Evolutionary conservation across 2,329 filamentous ascomycete species (phyloP).

Genomic region (Exophiala phaeomuriformis): DNA sequence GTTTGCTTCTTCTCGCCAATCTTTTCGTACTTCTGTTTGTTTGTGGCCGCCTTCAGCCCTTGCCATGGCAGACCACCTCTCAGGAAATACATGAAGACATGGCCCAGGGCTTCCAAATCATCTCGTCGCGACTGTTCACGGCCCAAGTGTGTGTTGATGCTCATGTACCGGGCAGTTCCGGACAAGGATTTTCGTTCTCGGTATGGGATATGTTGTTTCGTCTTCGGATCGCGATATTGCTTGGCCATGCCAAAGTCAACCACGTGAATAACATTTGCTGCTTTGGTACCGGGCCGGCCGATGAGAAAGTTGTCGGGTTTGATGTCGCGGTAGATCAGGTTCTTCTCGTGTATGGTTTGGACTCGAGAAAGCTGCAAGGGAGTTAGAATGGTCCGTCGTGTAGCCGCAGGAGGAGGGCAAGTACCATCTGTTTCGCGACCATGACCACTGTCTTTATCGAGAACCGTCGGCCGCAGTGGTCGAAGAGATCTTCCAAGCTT

Average conservation of each 20-base stretch:
- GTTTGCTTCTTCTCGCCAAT: constrained; percentile 99
- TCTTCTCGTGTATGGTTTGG: constrained; percentile 95
- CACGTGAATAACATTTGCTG: constrained; percentile 96
- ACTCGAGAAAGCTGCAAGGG: constrained; percentile 68
- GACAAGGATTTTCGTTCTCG: constrained; percentile 94
- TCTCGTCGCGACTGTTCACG: constrained; percentile 93
- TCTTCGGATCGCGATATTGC: constrained; percentile 97
- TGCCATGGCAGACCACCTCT: constrained; percentile 61
- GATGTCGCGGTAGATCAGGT: constrained; percentile 97
- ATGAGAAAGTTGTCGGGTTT: constrained; percentile 99
- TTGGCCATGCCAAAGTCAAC: constrained; percentile 99
- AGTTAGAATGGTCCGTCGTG: constrained; percentile 27
- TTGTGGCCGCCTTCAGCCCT: constrained; percentile 60
- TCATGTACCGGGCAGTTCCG: constrained; percentile 97
- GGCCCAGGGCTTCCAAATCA: constrained; percentile 77
- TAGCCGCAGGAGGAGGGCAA: constrained; percentile 20
- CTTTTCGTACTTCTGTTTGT: constrained; percentile 99
- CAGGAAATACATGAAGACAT: constrained; percentile 65
- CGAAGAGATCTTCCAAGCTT: constrained; percentile 92
- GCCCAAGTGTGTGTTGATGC: constrained; percentile 97
- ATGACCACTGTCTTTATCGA: constrained; percentile 97
- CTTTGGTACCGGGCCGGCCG: constrained; percentile 81
- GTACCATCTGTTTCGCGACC: constrained; percentile 97
- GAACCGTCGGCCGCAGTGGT: constrained; percentile 93
- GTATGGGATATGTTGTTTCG: constrained; percentile 97